phyloP scores from a whole-genome alignment of 805 yeast genomes.

The Candida succiphila region DNA sequence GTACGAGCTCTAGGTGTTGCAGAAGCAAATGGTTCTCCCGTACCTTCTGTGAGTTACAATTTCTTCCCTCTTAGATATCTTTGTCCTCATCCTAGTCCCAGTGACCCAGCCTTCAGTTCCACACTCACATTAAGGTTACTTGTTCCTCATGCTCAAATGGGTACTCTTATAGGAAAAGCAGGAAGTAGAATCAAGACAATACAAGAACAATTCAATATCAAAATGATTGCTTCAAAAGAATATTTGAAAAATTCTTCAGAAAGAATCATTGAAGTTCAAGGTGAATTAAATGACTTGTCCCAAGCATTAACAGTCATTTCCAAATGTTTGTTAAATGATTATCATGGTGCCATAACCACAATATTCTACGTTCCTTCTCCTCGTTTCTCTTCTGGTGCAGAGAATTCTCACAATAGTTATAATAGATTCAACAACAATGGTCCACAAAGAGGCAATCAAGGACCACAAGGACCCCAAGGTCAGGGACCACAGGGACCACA shows the following conservation, averaged over 20 bases:
- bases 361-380: slow-evolving; percentile 49
- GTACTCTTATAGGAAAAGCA: slow-evolving; percentile 77
- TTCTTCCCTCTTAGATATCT: slow-evolving; percentile 54
- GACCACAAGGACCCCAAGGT: neutral
- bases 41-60: slow-evolving; percentile 28
- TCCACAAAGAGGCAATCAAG: slow-evolving; percentile 1
- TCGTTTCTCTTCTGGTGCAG: slow-evolving; percentile 8
- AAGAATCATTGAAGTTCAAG: slow-evolving; percentile 81
- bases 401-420: neutral
- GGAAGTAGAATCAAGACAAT: slow-evolving; percentile 75
- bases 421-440: neutral
- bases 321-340: slow-evolving; percentile 67
- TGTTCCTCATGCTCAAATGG: slow-evolving; percentile 79
- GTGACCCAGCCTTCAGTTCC: slow-evolving; percentile 41
- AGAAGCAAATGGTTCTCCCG: slow-evolving; percentile 17
- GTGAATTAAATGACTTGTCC: slow-evolving; percentile 54
- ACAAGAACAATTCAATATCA: slow-evolving; percentile 58
- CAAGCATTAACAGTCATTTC: slow-evolving; percentile 48
- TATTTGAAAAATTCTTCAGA: slow-evolving; percentile 75
- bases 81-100: slow-evolving; percentile 39
- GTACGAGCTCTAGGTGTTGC: slow-evolving; percentile 14
- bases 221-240: slow-evolving; percentile 82
- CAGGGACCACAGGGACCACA: too few species aligned
- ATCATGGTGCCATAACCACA: slow-evolving; percentile 55
- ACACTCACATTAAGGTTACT: slow-evolving; percentile 56